A percentile compares a stretch with the other conserved stretches of the same genome.
Evolutionary conservation across 306 rosid species (phyloP).

Genomic region (Quercus wislizeni): DNA sequence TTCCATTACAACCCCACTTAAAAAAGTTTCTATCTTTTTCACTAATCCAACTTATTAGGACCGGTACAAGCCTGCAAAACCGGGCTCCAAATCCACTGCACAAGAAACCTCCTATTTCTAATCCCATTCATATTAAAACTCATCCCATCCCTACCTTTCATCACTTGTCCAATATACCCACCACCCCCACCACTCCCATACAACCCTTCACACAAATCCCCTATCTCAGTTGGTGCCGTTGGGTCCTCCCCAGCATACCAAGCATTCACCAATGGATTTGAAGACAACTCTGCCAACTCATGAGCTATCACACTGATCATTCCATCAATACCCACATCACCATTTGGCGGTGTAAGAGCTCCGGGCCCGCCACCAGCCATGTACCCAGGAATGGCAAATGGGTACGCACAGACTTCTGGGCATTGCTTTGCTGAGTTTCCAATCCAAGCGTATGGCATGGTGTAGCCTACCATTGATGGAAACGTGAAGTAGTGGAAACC

Average conservation of each 20-base stretch:
- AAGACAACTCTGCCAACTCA: slow-evolving; percentile 53
- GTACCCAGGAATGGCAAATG: slow-evolving; percentile 78
- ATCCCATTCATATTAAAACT: slow-evolving; percentile 73
- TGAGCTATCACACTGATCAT: slow-evolving; percentile 64
- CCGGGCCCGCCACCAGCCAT: slow-evolving; percentile 77
- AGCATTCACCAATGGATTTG: slow-evolving; percentile 68
- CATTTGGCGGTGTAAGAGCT: slow-evolving; percentile 51
- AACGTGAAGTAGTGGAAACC: slow-evolving; percentile 94
- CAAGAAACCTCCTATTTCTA: slow-evolving; percentile 56
- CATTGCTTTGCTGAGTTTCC: slow-evolving; percentile 91
- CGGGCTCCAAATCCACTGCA: slow-evolving; percentile 96
- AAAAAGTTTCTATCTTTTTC: too few species aligned
- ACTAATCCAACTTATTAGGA: slow-evolving; percentile 72
- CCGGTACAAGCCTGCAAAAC: slow-evolving; percentile 82
- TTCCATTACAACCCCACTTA: neutral
- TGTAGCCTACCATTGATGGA: slow-evolving; percentile 83
- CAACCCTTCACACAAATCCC: slow-evolving; percentile 83
- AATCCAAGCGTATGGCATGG: slow-evolving; percentile 90
- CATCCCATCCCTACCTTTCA: slow-evolving; percentile 58
- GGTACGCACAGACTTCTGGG: slow-evolving; percentile 91
- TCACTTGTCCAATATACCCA: slow-evolving; percentile 83
- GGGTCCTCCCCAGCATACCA: slow-evolving; percentile 99
- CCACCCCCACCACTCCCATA: slow-evolving; percentile 93
- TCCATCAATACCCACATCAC: slow-evolving; percentile 49
- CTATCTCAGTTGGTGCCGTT: slow-evolving; percentile 91